phyloP scores from a whole-genome alignment of 768 basidiomycete species.

The Leccinum uliginosum region DNA sequence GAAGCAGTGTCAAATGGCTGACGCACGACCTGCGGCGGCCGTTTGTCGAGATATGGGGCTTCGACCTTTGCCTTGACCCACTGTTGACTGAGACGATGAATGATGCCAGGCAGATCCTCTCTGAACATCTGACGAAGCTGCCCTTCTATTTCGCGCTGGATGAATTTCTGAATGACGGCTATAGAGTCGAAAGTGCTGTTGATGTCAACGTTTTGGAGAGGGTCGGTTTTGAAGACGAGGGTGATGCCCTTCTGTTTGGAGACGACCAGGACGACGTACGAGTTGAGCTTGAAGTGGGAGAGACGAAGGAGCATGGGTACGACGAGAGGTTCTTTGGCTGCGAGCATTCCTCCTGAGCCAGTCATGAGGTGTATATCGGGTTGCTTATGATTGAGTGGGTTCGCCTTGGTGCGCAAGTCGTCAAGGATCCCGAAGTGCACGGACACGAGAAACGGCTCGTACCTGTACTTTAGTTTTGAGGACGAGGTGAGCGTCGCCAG shows the following conservation, averaged over 20 bases:
- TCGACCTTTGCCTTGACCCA: constrained; percentile 96
- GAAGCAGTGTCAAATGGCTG: constrained; percentile 37
- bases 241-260: constrained; percentile 98
- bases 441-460: constrained; percentile 15
- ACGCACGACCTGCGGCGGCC: constrained; percentile 34
- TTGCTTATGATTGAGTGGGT: constrained; percentile 90
- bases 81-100: constrained; percentile 91
- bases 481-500: constrained; percentile 87
- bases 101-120: constrained; percentile 94
- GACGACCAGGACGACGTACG: constrained; percentile 96
- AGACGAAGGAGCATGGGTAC: constrained; percentile 98
- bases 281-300: constrained; percentile 89
- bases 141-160: constrained; percentile 95
- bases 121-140: constrained; percentile 98
- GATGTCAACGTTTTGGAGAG: constrained; percentile 95
- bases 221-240: constrained; percentile 99
- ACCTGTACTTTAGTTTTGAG: constrained; percentile 93
- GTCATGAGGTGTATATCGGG: constrained; percentile 85
- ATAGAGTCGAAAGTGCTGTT: constrained; percentile 98
- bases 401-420: constrained; percentile 55
- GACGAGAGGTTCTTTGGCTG: constrained; percentile 90
- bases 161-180: constrained; percentile 95
- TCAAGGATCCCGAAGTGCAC: not conserved
- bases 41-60: constrained; percentile 74
- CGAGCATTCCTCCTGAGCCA: constrained; percentile 82